These are phyloP conservation scores for Nothophoma quercina DNA, from an alignment of 2,329 filamentous ascomycete species.

Conservation along the genomic window DNA sequence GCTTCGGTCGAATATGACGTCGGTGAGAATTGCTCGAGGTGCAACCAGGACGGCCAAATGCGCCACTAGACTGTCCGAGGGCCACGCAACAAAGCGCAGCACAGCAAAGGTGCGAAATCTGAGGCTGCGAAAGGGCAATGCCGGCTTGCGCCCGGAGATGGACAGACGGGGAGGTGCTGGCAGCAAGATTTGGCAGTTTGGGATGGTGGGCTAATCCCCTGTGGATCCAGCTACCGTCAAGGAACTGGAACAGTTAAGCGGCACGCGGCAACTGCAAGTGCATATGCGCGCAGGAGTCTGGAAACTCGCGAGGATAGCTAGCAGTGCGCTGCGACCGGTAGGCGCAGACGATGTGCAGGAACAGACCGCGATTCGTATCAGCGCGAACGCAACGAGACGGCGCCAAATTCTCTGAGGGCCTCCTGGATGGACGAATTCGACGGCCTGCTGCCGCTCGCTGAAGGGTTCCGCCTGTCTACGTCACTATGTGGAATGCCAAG, in stretches of 20 bases:
- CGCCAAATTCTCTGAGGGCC: slow-evolving; percentile 6
- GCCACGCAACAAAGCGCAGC: slow-evolving; percentile 11
- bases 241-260: slow-evolving; percentile 11
- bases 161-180: slow-evolving; percentile 11
- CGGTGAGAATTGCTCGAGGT: slow-evolving; percentile 3
- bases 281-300: slow-evolving; percentile 2
- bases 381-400: not conserved
- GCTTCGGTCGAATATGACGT: slow-evolving; percentile 10
- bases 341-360: not conserved
- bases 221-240: slow-evolving; percentile 11
- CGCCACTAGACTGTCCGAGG: slow-evolving; percentile 1
- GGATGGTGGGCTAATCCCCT: slow-evolving; percentile 17
- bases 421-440: not conserved
- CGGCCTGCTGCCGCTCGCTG: too few relatives aligned
- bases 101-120: not conserved
- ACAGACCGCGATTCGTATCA: slow-evolving; percentile 3
- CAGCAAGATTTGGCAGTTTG: slow-evolving; percentile 11
- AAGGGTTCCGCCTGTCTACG: slow-evolving; percentile 1
- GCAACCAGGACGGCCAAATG: slow-evolving; percentile 1
- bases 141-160: slow-evolving; percentile 13
- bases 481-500: slow-evolving; percentile 8
- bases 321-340: not conserved
- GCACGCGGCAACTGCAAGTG: slow-evolving; percentile 9
- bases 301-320: not conserved
- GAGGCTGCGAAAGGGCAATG: slow-evolving; percentile 12